Evolutionary conservation across 2,329 filamentous ascomycete species (phyloP).

Genomic region (Paecilomyces sp.): DNA sequence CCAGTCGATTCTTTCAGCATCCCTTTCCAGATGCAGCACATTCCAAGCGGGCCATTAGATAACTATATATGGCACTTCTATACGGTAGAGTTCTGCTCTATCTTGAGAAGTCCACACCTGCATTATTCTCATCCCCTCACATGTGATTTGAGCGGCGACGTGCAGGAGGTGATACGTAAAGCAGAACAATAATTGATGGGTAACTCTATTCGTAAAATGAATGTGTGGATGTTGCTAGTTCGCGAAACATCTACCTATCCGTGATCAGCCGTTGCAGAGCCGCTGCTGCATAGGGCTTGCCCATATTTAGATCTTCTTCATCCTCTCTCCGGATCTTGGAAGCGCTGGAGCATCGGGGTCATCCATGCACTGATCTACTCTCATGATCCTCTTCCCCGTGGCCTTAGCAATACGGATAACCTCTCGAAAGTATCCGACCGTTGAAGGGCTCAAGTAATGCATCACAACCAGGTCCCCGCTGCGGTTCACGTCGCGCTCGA

Average conservation of each 20-base stretch:
- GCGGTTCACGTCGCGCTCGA: slow-evolving; percentile 54
- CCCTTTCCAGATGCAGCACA: neutral
- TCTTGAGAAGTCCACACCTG: too few species aligned
- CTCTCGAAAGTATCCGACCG: slow-evolving; percentile 56
- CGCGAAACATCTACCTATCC: neutral
- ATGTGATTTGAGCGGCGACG: too few species aligned
- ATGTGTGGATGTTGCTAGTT: too few species aligned
- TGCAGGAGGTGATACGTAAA: too few species aligned
- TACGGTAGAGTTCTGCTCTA: too few species aligned
- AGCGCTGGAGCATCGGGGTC: slow-evolving; percentile 51
- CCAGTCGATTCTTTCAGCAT: neutral
- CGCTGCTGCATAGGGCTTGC: neutral
- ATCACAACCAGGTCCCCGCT: slow-evolving; percentile 61
- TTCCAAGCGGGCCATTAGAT: too few species aligned
- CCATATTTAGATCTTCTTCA: neutral
- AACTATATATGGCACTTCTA: too few species aligned
- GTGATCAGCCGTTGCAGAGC: neutral
- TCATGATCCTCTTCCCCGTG: slow-evolving; percentile 58
- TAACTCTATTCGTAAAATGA: too few species aligned
- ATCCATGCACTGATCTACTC: slow-evolving; percentile 60
- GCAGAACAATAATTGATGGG: too few species aligned
- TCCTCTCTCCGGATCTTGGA: neutral
- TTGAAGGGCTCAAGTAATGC: slow-evolving; percentile 61
- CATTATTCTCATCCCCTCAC: too few species aligned
- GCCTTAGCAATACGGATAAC: slow-evolving; percentile 59